Conservation (phyloP, 495 filamentous ascomycete species). For the Hypoxylon intermedium region DNA sequence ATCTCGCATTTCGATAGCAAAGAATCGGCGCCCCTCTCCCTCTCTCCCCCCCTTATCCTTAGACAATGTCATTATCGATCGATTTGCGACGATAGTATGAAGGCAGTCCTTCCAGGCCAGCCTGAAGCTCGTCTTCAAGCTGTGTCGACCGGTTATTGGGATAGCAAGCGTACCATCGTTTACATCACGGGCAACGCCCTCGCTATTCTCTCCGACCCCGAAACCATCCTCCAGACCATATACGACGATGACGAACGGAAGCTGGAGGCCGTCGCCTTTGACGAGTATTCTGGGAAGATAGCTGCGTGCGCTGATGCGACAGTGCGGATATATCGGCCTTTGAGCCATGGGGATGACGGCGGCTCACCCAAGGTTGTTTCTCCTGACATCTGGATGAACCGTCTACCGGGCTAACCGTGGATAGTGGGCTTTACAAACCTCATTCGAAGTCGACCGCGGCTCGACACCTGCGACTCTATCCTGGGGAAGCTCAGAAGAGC, state of each 20-base stretch:
- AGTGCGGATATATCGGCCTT: conserved; percentile 80
- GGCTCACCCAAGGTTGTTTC: conserved; percentile 64
- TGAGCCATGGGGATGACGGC: conserved; percentile 68
- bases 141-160: conserved; percentile 84
- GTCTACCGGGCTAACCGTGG: conserved; percentile 38
- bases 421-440: conserved; percentile 59
- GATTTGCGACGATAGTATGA: conserved; percentile 56
- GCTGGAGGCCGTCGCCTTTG: conserved; percentile 77
- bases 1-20: too few species aligned
- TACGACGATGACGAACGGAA: conserved; percentile 78
- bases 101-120: conserved; percentile 87
- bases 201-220: conserved; percentile 76
- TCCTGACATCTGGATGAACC: conserved; percentile 57
- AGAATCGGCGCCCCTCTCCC: too few species aligned
- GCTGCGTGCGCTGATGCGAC: conserved; percentile 69
- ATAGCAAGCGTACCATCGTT: conserved; percentile 80
- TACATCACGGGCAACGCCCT: conserved; percentile 91
- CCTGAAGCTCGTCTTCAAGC: conserved; percentile 90
- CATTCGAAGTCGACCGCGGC: conserved; percentile 52
- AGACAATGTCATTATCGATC: conserved; percentile 39
- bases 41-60: neutral
- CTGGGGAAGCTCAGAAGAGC: conserved; percentile 84
- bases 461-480: conserved; percentile 70
- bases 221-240: conserved; percentile 84
- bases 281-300: conserved; percentile 85